Conservation (phyloP, 495 filamentous ascomycete genomes). For the Annulohypoxylon maeteangense region DNA sequence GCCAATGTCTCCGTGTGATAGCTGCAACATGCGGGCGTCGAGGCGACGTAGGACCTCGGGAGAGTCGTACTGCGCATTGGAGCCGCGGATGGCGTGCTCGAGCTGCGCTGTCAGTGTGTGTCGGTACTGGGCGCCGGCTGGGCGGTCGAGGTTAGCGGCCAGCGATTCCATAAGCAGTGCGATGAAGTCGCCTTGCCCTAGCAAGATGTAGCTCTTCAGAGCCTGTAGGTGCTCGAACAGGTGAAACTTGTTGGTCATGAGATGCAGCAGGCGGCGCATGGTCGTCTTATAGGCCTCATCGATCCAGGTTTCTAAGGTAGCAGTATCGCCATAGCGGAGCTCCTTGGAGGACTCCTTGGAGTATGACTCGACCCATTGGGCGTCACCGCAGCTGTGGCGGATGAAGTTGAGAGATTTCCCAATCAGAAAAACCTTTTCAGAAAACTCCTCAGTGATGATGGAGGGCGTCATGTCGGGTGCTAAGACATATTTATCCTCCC, state of each 20-base stretch:
- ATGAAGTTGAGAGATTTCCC: constrained; percentile 99
- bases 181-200: constrained; percentile 98
- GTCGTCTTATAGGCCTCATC: constrained; percentile 97
- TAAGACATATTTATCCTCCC: constrained; percentile 97
- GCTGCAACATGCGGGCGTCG: constrained; percentile 95
- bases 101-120: constrained; percentile 97
- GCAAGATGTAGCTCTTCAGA: constrained; percentile 91
- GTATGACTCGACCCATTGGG: constrained; percentile 94
- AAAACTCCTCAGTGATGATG: constrained; percentile 91
- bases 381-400: constrained; percentile 91
- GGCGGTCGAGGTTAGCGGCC: constrained; percentile 89
- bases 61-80: constrained; percentile 95
- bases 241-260: constrained; percentile 94
- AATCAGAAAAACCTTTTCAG: constrained; percentile 94
- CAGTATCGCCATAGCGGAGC: constrained; percentile 92
- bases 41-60: constrained; percentile 92
- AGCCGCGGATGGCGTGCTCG: constrained; percentile 96
- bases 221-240: constrained; percentile 92
- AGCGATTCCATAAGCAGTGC: constrained; percentile 97
- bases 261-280: constrained; percentile 91
- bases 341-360: constrained; percentile 95
- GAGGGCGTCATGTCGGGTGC: constrained; percentile 87
- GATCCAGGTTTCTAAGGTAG: constrained; percentile 88
- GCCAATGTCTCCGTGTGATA: constrained; percentile 95
- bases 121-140: constrained; percentile 93